Evolutionary conservation across 345 rosid genomes (phyloP).

Genomic region (Citrus medica): DNA sequence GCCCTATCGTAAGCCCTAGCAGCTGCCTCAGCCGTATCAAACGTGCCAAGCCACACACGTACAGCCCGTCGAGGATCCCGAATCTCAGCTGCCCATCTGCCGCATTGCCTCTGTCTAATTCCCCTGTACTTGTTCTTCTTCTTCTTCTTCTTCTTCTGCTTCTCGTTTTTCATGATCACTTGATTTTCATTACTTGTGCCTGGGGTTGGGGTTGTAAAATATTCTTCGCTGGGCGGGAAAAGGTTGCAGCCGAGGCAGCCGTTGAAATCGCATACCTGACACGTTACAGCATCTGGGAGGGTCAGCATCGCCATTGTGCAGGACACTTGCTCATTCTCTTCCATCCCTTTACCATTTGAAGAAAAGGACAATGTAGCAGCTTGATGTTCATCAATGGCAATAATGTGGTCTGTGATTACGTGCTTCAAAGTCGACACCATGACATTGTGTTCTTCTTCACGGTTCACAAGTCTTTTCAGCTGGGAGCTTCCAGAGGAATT

Average conservation of each 20-base stretch:
- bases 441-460: constrained; percentile 15
- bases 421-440: constrained; percentile 27
- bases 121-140: constrained; percentile 31
- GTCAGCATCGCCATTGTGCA: neutral
- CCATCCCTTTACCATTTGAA: neutral
- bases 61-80: constrained; percentile 21
- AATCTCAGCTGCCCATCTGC: constrained; percentile 44
- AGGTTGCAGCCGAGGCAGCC: constrained; percentile 11
- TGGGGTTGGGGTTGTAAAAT: neutral
- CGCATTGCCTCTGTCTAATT: constrained; percentile 37
- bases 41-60: constrained; percentile 39
- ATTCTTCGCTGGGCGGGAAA: constrained; percentile 3
- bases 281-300: constrained; percentile 5
- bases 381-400: neutral
- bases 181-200: no score
- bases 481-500: neutral
- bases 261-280: constrained; percentile 14
- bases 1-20: constrained; percentile 38
- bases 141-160: neutral
- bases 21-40: constrained; percentile 30
- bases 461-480: neutral
- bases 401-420: constrained; percentile 15
- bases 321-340: neutral
- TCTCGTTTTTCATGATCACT: neutral
- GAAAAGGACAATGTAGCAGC: neutral